A percentile compares a stretch with the other conserved stretches of the same genome.
Evolutionary conservation across 2,329 filamentous ascomycete species (phyloP).

Genomic region (Fusarium phyllophilum): DNA sequence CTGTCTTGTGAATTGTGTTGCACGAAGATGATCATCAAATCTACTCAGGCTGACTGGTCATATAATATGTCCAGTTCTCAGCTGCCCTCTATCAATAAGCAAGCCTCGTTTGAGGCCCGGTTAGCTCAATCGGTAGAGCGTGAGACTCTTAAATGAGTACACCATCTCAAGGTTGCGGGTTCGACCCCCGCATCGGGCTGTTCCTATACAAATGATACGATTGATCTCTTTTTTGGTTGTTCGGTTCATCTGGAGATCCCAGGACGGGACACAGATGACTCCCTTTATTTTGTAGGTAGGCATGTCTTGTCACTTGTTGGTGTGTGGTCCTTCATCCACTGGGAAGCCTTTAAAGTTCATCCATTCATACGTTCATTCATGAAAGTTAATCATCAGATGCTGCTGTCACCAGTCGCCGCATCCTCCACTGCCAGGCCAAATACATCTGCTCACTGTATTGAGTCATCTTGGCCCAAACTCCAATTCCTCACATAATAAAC

Average conservation of each 20-base stretch:
- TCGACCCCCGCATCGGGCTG: conserved; percentile 59
- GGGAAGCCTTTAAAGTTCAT: not conserved
- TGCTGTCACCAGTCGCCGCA: not conserved
- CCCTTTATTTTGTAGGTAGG: not conserved
- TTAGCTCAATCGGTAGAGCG: conserved; percentile 68
- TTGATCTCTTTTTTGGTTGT: conserved; percentile 10
- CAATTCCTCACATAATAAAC: conserved; percentile 68
- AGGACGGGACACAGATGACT: too few relatives aligned
- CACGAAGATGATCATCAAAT: not conserved
- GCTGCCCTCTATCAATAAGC: not conserved
- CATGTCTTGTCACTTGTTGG: not conserved
- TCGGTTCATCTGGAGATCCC: not conserved
- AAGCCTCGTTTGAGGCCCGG: conserved; percentile 44
- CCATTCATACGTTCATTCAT: conserved; percentile 6
- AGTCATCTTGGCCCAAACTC: conserved; percentile 62
- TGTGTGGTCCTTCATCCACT: not conserved
- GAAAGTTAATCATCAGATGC: not conserved
- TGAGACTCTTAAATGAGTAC: conserved; percentile 66
- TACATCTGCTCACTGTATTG: conserved; percentile 36
- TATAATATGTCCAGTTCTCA: fast-evolving
- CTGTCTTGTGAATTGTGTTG: not conserved
- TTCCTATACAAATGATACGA: conserved; percentile 48
- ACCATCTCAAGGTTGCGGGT: conserved; percentile 66
- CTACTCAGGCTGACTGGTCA: not conserved
- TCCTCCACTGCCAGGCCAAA: not conserved